Evolutionary conservation across 805 yeast species (phyloP).

Genomic region (Ogataea corticis): DNA sequence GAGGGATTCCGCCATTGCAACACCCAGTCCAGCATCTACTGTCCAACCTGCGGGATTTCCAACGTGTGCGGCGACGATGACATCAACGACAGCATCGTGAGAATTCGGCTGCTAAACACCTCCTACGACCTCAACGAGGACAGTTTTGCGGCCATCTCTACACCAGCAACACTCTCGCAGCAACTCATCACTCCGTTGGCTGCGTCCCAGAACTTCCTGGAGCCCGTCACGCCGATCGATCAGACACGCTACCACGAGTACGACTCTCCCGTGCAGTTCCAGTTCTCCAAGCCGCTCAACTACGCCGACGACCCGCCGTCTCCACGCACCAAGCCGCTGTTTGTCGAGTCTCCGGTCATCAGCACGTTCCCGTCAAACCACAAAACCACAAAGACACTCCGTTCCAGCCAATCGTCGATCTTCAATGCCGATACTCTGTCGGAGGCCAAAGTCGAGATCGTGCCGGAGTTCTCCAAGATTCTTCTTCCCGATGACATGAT

Average conservation of each 20-base stretch:
- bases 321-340: slow-evolving; percentile 15
- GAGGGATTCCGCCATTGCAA: not conserved
- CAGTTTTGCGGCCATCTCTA: slow-evolving; percentile 12
- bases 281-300: not conserved
- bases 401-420: not conserved
- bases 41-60: slow-evolving; percentile 22
- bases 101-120: slow-evolving; percentile 11
- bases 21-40: slow-evolving; percentile 9
- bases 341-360: slow-evolving; percentile 17
- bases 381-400: not conserved
- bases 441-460: slow-evolving; percentile 26
- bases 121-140: slow-evolving; percentile 9
- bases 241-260: slow-evolving; percentile 15
- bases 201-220: slow-evolving; percentile 3
- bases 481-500: slow-evolving; percentile 15
- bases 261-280: not conserved
- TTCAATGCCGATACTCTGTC: slow-evolving; percentile 10
- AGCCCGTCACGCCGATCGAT: slow-evolving; percentile 27
- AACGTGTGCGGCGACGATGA: slow-evolving; percentile 18
- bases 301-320: slow-evolving; percentile 10
- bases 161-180: slow-evolving; percentile 15
- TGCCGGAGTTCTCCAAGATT: slow-evolving; percentile 30
- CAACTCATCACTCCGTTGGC: slow-evolving; percentile 11
- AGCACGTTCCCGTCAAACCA: slow-evolving; percentile 16
- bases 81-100: slow-evolving; percentile 17